These are phyloP conservation scores for Chlorella vulgaris DNA, from an alignment of 139 green algal genomes.

Conservation along the genomic window DNA sequence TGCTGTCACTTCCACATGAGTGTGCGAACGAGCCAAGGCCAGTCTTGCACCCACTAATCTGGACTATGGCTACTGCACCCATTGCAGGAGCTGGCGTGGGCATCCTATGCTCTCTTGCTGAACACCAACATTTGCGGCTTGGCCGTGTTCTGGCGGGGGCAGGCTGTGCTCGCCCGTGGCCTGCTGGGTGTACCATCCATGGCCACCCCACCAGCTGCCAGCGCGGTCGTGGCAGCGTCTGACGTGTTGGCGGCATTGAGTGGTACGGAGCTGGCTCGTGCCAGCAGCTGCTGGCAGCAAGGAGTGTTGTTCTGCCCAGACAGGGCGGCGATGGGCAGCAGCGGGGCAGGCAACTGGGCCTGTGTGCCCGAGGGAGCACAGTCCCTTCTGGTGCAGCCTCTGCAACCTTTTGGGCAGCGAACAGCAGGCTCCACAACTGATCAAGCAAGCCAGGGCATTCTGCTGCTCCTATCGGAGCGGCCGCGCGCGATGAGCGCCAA, in stretches of 20 bases:
- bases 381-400: slow-evolving; percentile 18
- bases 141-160: slow-evolving; percentile 45
- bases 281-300: background rate
- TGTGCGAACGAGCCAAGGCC: too few relatives aligned
- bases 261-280: background rate
- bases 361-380: slow-evolving; percentile 5
- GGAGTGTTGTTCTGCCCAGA: background rate
- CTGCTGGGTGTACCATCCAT: slow-evolving; percentile 44
- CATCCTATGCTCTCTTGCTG: slow-evolving; percentile 78
- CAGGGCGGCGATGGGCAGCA: background rate
- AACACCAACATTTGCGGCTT: slow-evolving; percentile 86
- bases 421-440: background rate
- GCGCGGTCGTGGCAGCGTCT: background rate
- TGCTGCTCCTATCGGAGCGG: background rate
- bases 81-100: slow-evolving; percentile 82
- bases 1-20: background rate
- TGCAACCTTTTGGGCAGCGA: background rate
- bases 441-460: background rate
- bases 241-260: slow-evolving; percentile 3
- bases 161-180: slow-evolving; percentile 46
- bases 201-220: background rate
- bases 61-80: too few relatives aligned
- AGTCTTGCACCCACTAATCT: too few relatives aligned
- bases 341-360: slow-evolving; percentile 8
- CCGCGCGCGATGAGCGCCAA: background rate